These are phyloP conservation scores for Venturia aucupariae DNA, from an alignment of 2,329 filamentous ascomycete species.

Conservation along the genomic window DNA sequence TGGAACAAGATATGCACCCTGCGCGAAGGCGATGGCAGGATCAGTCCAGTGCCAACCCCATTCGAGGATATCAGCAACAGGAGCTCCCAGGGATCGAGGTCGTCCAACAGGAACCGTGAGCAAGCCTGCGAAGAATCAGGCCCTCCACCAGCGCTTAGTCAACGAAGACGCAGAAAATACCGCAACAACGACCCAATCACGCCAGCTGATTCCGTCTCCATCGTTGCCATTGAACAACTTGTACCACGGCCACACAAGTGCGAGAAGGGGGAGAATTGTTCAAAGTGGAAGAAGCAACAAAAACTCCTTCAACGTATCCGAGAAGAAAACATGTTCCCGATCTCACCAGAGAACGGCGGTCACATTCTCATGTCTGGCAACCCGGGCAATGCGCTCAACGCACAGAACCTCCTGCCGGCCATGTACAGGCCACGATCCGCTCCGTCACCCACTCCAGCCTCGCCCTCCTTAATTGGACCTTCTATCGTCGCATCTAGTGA, in stretches of 20 bases:
- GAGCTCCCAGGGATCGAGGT: slow-evolving; percentile 17
- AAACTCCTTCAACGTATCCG: slow-evolving; percentile 65
- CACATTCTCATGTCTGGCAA: slow-evolving; percentile 70
- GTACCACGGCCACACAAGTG: slow-evolving; percentile 78
- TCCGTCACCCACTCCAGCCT: slow-evolving; percentile 35
- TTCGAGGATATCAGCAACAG: slow-evolving; percentile 37
- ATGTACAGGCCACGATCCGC: slow-evolving; percentile 63
- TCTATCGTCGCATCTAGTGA: slow-evolving; percentile 90
- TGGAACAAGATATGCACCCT: slow-evolving; percentile 72
- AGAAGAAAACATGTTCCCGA: slow-evolving; percentile 59
- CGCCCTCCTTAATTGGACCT: slow-evolving; percentile 32
- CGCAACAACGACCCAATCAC: slow-evolving; percentile 58
- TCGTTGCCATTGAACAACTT: slow-evolving; percentile 84
- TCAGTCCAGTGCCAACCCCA: slow-evolving; percentile 36
- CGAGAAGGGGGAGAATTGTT: slow-evolving; percentile 76
- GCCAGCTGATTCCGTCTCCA: slow-evolving; percentile 76
- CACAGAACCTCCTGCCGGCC: slow-evolving; percentile 42
- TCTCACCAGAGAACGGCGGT: slow-evolving; percentile 52
- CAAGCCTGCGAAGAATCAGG: slow-evolving; percentile 21
- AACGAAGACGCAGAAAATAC: slow-evolving; percentile 31
- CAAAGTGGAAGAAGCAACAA: slow-evolving; percentile 74
- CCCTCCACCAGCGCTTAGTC: slow-evolving; percentile 26
- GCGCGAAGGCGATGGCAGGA: slow-evolving; percentile 37
- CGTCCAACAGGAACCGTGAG: slow-evolving; percentile 16
- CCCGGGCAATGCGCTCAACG: slow-evolving; percentile 64